Evolutionary conservation across 1,284 basidiomycete genomes (phyloP), one percentile per base, ranked within the genome.

Genomic region (Pulveroboletus sp.): DNA sequence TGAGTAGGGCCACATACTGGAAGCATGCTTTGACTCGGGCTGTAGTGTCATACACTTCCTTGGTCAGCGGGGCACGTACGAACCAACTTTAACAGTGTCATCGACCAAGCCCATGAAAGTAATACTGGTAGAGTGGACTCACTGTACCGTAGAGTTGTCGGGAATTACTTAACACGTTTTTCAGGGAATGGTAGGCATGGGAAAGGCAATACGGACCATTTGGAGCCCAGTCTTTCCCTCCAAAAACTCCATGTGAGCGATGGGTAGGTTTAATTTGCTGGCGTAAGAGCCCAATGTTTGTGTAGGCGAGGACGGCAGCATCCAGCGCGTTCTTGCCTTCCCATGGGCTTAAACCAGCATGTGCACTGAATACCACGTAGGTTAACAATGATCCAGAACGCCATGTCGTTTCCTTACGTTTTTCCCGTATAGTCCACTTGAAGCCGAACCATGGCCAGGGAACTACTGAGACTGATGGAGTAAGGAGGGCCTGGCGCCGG

Each of bases 321-420:
- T 92, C 90, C 14, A 90, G 74, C 2, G 91, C 87, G 61, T 92
- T 92, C 60, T 75, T 78, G 11, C 87, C 91, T 69, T 90, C 85
- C 87, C 87, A 90, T 33, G 85, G 88, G 12, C 84, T 85, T 25
- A 85, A 76, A 29, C 82, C 83, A 12, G 87, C 87, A 67, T 90
- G 88, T 14, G 87, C 84, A 2, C 86, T 86, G 53, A 43, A 15
- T 24, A 50, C 33, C n/a, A 47, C 25, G 26, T 44, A 5, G n/a
- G 38, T 24, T 44, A 45, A 50, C 20, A 29, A 54, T 26, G 12
- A 2, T 17, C 14, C 28, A 44, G 24, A 11, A 43, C 36, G 18
- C 22, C 14, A 15, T 28, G 14, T 42, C 25, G 20, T 39, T 44
- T 9, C 49, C 82, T 55, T 62, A 85, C 83, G 82, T 83, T 60